A percentile compares a stretch with the other conserved stretches of the same genome.
phyloP scores from a whole-genome alignment of 495 filamentous ascomycete species.

The Hapsidospora chrysogenum region DNA sequence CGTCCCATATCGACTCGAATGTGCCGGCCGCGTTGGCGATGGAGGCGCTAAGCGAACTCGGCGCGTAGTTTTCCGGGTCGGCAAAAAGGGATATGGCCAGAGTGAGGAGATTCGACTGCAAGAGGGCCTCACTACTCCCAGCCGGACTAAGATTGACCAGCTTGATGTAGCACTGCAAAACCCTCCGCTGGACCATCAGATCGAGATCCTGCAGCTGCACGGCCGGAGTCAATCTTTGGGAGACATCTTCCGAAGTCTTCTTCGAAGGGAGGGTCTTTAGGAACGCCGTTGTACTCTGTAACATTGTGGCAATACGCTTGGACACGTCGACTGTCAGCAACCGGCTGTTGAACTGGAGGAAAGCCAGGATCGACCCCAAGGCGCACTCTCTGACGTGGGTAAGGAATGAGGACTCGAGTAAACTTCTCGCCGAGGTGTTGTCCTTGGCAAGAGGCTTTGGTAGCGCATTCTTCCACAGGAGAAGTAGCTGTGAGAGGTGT shows the following conservation, averaged over 20 bases:
- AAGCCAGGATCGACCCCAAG: constrained; percentile 75
- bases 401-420: constrained; percentile 80
- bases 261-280: constrained; percentile 65
- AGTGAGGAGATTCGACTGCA: constrained; percentile 89
- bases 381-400: constrained; percentile 94
- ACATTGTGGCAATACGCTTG: constrained; percentile 79
- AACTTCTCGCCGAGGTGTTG: constrained; percentile 61
- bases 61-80: constrained; percentile 73
- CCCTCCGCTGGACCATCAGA: constrained; percentile 82
- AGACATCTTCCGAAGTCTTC: constrained; percentile 77
- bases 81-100: constrained; percentile 83
- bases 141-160: constrained; percentile 71
- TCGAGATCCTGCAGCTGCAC: constrained; percentile 84
- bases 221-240: constrained; percentile 68
- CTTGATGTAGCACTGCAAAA: constrained; percentile 87
- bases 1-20: constrained; percentile 89
- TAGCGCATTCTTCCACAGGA: constrained; percentile 96
- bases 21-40: constrained; percentile 82
- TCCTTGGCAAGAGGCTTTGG: constrained; percentile 88
- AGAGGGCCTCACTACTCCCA: constrained; percentile 63
- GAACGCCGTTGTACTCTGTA: constrained; percentile 89
- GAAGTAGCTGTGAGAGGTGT: constrained; percentile 80
- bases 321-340: constrained; percentile 87
- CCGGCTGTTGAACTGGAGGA: constrained; percentile 85
- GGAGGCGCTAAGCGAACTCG: constrained; percentile 73